These are phyloP conservation scores for Bullera alba DNA, from an alignment of 768 basidiomycete genomes.

Conservation along the genomic window DNA sequence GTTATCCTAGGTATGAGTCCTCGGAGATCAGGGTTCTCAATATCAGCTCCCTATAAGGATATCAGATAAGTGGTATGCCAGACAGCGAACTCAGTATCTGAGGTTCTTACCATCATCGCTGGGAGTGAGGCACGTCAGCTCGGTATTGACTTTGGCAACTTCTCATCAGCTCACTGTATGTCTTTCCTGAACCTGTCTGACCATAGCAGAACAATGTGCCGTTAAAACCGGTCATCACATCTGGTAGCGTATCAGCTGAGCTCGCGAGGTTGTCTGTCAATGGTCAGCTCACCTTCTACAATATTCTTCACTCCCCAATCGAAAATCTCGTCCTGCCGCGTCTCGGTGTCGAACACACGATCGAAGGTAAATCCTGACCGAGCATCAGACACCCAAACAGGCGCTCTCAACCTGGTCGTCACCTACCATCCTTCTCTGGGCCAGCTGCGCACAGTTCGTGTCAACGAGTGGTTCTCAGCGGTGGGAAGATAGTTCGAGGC, in stretches of 20 bases:
- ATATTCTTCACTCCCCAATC: conserved; percentile 98
- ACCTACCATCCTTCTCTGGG: conserved; percentile 73
- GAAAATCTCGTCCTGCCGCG: conserved; percentile 87
- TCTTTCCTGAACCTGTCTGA: conserved; percentile 46
- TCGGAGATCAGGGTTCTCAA: conserved; percentile 84
- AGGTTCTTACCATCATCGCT: conserved; percentile 80
- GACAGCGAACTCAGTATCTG: conserved; percentile 14
- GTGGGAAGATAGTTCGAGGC: too few relatives aligned
- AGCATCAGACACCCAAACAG: not conserved
- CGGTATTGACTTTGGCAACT: too few relatives aligned
- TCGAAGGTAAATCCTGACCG: conserved; percentile 78
- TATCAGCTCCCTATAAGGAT: conserved; percentile 75
- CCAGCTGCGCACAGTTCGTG: conserved; percentile 51
- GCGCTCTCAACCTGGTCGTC: not conserved
- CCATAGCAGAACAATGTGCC: conserved; percentile 70
- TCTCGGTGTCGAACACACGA: conserved; percentile 86
- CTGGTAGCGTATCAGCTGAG: conserved; percentile 49
- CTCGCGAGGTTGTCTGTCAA: not conserved
- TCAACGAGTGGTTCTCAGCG: too few relatives aligned
- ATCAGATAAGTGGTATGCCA: not conserved
- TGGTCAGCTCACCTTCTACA: conserved; percentile 62
- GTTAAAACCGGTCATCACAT: conserved; percentile 98
- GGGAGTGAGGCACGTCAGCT: conserved; percentile 44
- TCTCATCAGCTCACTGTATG: conserved; percentile 46
- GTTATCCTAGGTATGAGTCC: conserved; percentile 98